Percentiles rank a stretch among this genome's conserved stretches.
These are phyloP conservation scores for Tricholomella constricta DNA, from an alignment of 768 basidiomycete genomes.

Conservation along the genomic window DNA sequence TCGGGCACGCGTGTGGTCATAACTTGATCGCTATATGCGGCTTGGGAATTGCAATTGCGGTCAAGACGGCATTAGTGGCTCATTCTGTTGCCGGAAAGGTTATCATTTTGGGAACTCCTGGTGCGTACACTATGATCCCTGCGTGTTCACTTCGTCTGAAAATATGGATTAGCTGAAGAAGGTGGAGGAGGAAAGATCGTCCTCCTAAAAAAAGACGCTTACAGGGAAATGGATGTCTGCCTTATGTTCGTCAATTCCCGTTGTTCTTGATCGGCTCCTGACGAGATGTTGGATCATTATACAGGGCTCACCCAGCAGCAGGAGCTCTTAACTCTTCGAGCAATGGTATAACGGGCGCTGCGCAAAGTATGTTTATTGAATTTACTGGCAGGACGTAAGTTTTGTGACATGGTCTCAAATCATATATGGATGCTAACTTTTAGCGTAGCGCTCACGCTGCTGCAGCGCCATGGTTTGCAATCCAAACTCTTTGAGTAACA, in stretches of 20 bases:
- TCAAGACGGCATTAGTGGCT: conserved; percentile 66
- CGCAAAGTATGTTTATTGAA: conserved; percentile 68
- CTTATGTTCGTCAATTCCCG: conserved; percentile 54
- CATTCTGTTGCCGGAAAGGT: conserved; percentile 67
- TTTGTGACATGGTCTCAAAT: neutral
- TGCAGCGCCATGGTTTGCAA: conserved; percentile 66
- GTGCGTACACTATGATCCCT: conserved; percentile 31
- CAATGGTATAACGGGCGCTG: conserved; percentile 58
- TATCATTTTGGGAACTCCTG: conserved; percentile 77
- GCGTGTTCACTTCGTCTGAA: conserved; percentile 10
- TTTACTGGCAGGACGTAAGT: conserved; percentile 74
- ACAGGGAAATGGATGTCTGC: conserved; percentile 79
- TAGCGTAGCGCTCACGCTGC: conserved; percentile 70
- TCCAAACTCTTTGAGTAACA: neutral
- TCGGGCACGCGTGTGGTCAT: conserved; percentile 77
- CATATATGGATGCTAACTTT: conserved; percentile 5
- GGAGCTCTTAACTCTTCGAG: conserved; percentile 54
- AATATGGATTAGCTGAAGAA: conserved; percentile 63
- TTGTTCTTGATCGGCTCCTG: neutral
- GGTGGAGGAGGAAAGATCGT: conserved; percentile 75
- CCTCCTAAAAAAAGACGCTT: conserved; percentile 74
- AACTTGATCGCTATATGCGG: conserved; percentile 83
- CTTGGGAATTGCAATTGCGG: conserved; percentile 71
- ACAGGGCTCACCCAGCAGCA: conserved; percentile 73
- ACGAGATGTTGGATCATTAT: neutral